These are phyloP conservation scores for Aureobasidium pullulans DNA, from an alignment of 2,329 filamentous ascomycete species.

Conservation along the genomic window DNA sequence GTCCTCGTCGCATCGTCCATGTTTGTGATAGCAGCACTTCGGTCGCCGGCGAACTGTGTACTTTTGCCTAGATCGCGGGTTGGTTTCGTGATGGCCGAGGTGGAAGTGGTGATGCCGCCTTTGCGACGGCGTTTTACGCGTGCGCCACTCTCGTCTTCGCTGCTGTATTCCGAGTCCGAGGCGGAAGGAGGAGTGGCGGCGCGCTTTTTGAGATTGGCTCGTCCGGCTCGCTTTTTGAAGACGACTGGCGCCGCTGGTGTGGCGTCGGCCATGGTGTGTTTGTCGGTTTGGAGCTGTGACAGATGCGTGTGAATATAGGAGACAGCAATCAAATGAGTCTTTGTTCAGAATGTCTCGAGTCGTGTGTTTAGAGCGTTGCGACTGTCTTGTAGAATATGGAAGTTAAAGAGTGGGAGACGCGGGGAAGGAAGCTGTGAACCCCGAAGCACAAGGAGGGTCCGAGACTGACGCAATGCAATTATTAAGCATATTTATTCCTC, in stretches of 20 bases:
- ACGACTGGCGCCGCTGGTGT: constrained; percentile 37
- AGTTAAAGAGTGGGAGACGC: not conserved
- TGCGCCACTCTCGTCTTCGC: constrained; percentile 68
- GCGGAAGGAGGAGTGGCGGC: constrained; percentile 69
- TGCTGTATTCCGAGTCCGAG: constrained; percentile 55
- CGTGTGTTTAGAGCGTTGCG: too few relatives aligned
- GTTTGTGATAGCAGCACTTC: constrained; percentile 54
- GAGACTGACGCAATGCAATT: constrained; percentile 6
- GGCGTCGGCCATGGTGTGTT: constrained; percentile 26
- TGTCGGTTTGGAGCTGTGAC: not conserved
- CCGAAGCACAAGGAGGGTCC: not conserved
- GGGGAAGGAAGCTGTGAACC: not conserved
- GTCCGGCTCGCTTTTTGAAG: constrained; percentile 84
- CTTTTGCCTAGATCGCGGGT: constrained; percentile 26
- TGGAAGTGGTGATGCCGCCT: constrained; percentile 56
- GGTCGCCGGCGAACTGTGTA: constrained; percentile 49
- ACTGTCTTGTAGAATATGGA: not conserved
- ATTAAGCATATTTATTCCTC: not conserved
- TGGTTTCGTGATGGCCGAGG: constrained; percentile 39
- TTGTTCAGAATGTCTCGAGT: not conserved
- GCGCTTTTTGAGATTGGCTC: constrained; percentile 72
- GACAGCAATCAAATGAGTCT: too few relatives aligned
- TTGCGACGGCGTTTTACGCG: constrained; percentile 73
- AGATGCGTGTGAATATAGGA: too few relatives aligned
- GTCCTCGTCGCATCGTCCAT: constrained; percentile 85